A percentile compares a stretch with the other conserved stretches of the same genome.
Evolutionary conservation across 371 early-diverging fungal genomes (phyloP).

Genomic region (Mortierella sp.): DNA sequence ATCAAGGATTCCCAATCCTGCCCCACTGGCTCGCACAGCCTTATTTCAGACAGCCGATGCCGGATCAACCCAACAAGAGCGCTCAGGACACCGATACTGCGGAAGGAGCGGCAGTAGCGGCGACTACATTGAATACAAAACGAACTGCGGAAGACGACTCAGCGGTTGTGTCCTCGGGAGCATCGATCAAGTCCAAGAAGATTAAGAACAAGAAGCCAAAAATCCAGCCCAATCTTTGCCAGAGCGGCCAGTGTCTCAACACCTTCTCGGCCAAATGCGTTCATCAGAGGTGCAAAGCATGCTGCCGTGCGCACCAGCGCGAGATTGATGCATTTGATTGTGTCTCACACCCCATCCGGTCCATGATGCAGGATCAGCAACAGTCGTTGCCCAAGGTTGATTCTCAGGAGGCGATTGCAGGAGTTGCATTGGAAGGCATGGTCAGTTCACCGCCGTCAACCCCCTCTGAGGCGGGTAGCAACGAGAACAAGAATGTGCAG

Average conservation of each 20-base stretch:
- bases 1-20: conserved; percentile 72
- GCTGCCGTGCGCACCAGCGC: conserved; percentile 34
- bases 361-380: conserved; percentile 11
- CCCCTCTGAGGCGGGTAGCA: background rate
- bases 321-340: conserved; percentile 21
- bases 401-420: conserved; percentile 14
- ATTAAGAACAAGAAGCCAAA: conserved; percentile 25
- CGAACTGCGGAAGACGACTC: conserved; percentile 19
- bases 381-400: conserved; percentile 3
- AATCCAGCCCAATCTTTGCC: conserved; percentile 28
- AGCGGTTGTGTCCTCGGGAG: background rate
- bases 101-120: background rate
- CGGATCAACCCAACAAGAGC: conserved; percentile 34
- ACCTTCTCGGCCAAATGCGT: conserved; percentile 34
- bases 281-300: conserved; percentile 39
- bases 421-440: conserved; percentile 16
- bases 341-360: conserved; percentile 19
- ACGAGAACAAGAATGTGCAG: background rate
- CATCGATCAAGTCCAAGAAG: conserved; percentile 19
- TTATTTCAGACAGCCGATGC: conserved; percentile 72
- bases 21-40: conserved; percentile 84
- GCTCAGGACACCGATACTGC: background rate
- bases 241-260: conserved; percentile 19
- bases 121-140: conserved; percentile 3
- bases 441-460: conserved; percentile 2